A percentile compares a stretch with the other conserved stretches of the same genome.
Conservation (phyloP, 495 filamentous ascomycete species). For the Ascobolus immersus region DNA sequence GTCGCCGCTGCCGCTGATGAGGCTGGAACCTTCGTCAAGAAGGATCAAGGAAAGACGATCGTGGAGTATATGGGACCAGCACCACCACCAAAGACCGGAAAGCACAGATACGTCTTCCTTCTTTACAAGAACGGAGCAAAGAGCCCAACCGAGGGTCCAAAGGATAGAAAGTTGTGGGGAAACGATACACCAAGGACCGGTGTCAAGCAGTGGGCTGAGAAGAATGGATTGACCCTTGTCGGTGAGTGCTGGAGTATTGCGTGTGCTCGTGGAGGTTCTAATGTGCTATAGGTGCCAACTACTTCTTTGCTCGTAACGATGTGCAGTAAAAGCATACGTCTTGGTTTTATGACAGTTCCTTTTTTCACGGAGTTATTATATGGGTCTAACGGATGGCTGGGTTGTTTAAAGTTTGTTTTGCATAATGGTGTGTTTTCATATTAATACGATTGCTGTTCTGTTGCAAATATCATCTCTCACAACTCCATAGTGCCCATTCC, state of each 20-base stretch:
- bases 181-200: conserved; percentile 28
- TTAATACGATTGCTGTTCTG: neutral
- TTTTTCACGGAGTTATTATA: too few species aligned
- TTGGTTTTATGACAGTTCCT: too few species aligned
- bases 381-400: too few species aligned
- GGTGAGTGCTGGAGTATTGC: conserved; percentile 21
- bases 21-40: conserved; percentile 6
- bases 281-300: conserved; percentile 30
- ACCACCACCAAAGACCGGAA: conserved; percentile 36
- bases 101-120: conserved; percentile 44
- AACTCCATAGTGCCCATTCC: too few species aligned
- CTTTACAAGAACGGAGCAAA: conserved; percentile 23
- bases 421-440: neutral
- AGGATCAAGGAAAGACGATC: conserved; percentile 20
- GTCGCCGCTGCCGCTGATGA: conserved; percentile 5
- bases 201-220: conserved; percentile 34
- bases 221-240: conserved; percentile 33
- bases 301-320: conserved; percentile 35
- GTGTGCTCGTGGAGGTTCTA: conserved; percentile 5
- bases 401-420: neutral
- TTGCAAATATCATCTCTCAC: too few species aligned
- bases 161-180: conserved; percentile 37
- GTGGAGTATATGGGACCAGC: conserved; percentile 33
- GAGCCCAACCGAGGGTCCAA: conserved; percentile 23
- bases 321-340: conserved; percentile 25